Evolutionary conservation across 805 yeast species (phyloP), one percentile per base, ranked within the genome.

Genomic region (Debaryomyces hansenii): DNA sequence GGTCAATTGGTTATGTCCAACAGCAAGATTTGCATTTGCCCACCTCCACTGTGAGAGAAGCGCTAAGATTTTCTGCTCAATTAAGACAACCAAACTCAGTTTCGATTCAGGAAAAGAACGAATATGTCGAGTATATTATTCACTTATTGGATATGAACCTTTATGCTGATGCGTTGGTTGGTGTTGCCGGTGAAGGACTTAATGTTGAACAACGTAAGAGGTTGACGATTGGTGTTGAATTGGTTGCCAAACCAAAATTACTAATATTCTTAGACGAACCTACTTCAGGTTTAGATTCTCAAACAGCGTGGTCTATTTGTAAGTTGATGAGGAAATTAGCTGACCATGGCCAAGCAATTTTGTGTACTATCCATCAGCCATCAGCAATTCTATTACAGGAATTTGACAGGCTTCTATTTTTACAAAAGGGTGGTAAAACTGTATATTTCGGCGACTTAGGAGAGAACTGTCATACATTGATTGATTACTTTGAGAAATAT

Each of bases 111-210:
- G 91, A 86, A 56, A 86, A 86, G 63, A 63, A 75, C 44, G 83
- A 69, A 1, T 86, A 86, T 60, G 90, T 84, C 46, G 90, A 85
- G 51, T 79, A 83, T 46, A 79, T 85, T 45, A 80, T 86, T 54
- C 74, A 75, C 37, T 66, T 87, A 44, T 71, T 86, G 49, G 90
- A 84, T 57, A 86, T 86, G 91, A 70, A 69, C 50, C 66, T 72
- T 24, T 85, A 84, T 54, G 84, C 89, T 27, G 90, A 86, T 62
- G 91, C 94, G n/a, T 72, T 84, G 50, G 87, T 86, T 50, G 94
- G 94, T 66, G 80, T 77, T 53, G 78, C 84, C 41, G 92, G 92
- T 57, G 80, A 80, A 60, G 94, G 74, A 47, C 59, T 69, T 51
- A 68, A 69, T 45, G 74, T 69, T 45, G 74, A 69, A 47, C 74